Base-by-base conservation (phyloP, 768 basidiomycete genomes). In the Russula sp. region DNA sequence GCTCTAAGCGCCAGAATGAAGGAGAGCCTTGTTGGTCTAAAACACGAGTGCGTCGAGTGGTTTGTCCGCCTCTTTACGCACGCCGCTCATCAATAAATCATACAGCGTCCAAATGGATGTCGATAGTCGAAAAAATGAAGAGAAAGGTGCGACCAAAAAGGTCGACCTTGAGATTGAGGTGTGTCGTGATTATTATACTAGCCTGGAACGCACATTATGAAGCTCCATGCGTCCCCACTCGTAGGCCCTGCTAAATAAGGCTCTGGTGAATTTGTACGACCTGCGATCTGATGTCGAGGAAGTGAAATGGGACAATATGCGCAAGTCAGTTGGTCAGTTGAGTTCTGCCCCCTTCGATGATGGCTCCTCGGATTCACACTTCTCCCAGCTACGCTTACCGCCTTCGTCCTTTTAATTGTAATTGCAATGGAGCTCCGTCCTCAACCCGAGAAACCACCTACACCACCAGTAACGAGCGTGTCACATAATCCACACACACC, bases 51-150 rank as follows among this genome's bases (percentile, higher is more conserved):
- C 58, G 88, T 83, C 10, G 16, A 42, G 20, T 0, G 7, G 14
- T 16, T 49, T 45, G 18, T 16, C 39, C 4, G 22, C 3, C 18
- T 45, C 10, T 25, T 25, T 13, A 29, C 42, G 9, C 5, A 20
- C 25, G 34, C 8, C 22, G 29, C 43, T 39, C 59, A 50, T 36
- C 3, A 7, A 16, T 6, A 56, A n/a, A 38, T 53, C 4, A 7
- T 49, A 39, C 62, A 97, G 94, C 69, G 91, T 95, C 54, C 94
- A 98, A 73, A 93, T 98, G 86, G 97, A 99, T 59, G 79, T 98
- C 62, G 93, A 96, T 69, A 93, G 86, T 64, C 81, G 96, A 60
- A 98, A 94, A 77, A 92, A 88, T 66, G 97, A 98, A 71, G 83
- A 86, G 14, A 88, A 86, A 69, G 79, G 85, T 1, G 94, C 98